Evolutionary conservation across 805 yeast genomes (phyloP), one percentile per base, ranked within the genome.

Genomic region (Pichia kluyveri): DNA sequence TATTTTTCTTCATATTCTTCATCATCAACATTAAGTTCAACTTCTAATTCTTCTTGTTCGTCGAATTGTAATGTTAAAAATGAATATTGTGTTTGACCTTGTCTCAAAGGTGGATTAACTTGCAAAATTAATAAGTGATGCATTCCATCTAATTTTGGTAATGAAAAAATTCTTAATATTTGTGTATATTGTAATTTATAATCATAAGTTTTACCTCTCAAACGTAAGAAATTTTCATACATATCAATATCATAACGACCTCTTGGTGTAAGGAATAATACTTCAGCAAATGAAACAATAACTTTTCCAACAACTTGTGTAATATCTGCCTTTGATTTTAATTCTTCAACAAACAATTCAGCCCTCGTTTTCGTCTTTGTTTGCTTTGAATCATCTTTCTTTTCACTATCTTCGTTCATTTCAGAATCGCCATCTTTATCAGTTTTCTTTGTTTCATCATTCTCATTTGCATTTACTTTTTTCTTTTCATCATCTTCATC

Each of bases 241-340:
- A 93, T 83, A 66, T 91, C 97, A 58, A 93, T 85, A 65, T 93
- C 98, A 65, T 90, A 93, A 67, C 99, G 91, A 55, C 99, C 99
- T 76, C 99, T 83, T 59, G 99, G 99, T 1, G 98, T 93, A 50
- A 93, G 79, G 74, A 93, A 88, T 62, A 91, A 74, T 5, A 90
- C 80, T 59, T 91, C 98, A 44, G 85, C 79, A 69, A 91, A 90
- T 7, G 97, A 85, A 5, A 88, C 96, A 63, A 93, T 84, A 9
- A 96, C 93, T 55, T 90, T 96, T 38, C 98, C 98, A 0, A 96
- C 82, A 44, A 83, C 91, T 65, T 83, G 91, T 17, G 98, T 97
- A 61, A 93, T 86, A 58, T 86, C 91, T 19, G 99, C 99, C 60
- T 81, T 83, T 53, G 90, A 96, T 65, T 85, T 89, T 62, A 93